Base-by-base conservation (phyloP, 1,284 basidiomycete species). In the Sanguinoderma infundibulare region DNA sequence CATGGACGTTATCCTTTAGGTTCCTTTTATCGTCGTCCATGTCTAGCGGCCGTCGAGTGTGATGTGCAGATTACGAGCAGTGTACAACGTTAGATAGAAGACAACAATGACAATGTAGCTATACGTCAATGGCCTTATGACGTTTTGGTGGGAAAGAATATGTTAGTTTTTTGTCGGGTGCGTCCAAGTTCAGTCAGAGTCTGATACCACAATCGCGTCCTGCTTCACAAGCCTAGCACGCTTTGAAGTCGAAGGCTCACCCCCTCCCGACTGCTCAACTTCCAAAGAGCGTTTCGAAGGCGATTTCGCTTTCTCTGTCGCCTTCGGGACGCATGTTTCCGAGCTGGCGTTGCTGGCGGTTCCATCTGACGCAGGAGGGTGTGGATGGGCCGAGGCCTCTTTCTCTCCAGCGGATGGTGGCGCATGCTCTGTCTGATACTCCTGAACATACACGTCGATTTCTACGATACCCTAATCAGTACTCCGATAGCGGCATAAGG, bases 11-110 rank as follows among this genome's bases (percentile, higher is more conserved):
- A 54, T 57, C 35, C 40, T 50, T 39, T 55, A 90, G 87, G 87
- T 91, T 34, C 89, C 89, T 0, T 91, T 91, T 78, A 85, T 92
- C 69, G 83, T 91, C 55, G 74, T 79, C 24, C 67, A 72, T 55
- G 60, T 69, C 32, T 71, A 59, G 39, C 28, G 35, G 9, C 12
- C 12, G 26, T 40, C n/a, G 35, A 55, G 24, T 2, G 58, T 22
- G 22, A 17, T 24, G 15, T 53, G 52, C 36, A 53, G 36, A 53
- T 17, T 30, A 39, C 52, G 15, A 32, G 24, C 44, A 51, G 49
- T 51, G 49, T 50, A 51, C 49, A 32, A 49, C 30, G 30, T 7
- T 49, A 49, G 30, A 17, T 49, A 51, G 49, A 51, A 51, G 32
- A 34, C 46, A 30, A 30, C 49, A 51, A 51, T 35, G 49, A 51